Evolutionary conservation across 2,329 filamentous ascomycete genomes (phyloP).

Genomic region (Scorias spongiosa): DNA sequence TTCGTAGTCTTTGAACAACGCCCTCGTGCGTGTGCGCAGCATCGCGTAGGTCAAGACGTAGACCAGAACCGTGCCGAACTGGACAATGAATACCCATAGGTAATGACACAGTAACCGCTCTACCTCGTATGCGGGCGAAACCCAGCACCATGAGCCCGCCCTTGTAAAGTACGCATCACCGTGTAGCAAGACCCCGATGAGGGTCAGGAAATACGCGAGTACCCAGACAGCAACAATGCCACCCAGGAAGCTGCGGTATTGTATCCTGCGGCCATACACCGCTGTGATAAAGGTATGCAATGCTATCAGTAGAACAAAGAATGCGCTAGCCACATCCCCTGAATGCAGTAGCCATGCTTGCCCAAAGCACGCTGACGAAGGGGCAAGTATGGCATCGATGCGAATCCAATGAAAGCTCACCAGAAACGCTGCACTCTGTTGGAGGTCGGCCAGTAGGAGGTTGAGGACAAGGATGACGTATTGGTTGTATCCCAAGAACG

Average conservation of each 20-base stretch:
- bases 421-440: constrained; percentile 49
- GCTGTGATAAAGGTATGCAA: constrained; percentile 51
- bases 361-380: constrained; percentile 40
- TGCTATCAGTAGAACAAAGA: constrained; percentile 52
- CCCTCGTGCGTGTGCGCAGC: constrained; percentile 14
- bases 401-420: constrained; percentile 46
- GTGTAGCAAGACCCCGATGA: constrained; percentile 34
- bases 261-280: constrained; percentile 39
- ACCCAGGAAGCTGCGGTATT: constrained; percentile 35
- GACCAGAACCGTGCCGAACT: constrained; percentile 37
- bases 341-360: constrained; percentile 57
- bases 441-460: constrained; percentile 51
- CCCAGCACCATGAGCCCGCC: constrained; percentile 55
- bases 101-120: constrained; percentile 49
- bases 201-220: constrained; percentile 43
- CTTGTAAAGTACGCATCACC: constrained; percentile 41
- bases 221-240: constrained; percentile 39
- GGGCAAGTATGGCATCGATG: constrained; percentile 38
- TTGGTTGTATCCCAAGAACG: constrained; percentile 37
- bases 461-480: constrained; percentile 57
- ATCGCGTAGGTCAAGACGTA: constrained; percentile 26
- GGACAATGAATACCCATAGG: constrained; percentile 45
- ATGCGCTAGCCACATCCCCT: constrained; percentile 49
- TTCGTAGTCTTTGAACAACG: constrained; percentile 7
- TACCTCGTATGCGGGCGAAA: constrained; percentile 37